Conservation (phyloP, 2,329 filamentous ascomycete species). For the Sclerotinia spermophila region DNA sequence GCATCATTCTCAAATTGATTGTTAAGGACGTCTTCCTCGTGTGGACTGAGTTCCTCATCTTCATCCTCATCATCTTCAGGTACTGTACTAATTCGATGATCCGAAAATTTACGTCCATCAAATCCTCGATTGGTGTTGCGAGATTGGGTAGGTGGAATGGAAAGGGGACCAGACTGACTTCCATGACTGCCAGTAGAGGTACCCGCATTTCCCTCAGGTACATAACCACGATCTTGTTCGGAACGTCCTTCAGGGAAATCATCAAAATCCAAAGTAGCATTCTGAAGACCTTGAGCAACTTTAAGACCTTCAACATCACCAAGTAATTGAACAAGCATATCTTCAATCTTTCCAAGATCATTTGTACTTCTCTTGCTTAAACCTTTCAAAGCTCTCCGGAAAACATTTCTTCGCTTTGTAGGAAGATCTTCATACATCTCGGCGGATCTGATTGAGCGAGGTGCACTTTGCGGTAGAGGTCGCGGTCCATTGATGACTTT, state of each 20-base stretch:
- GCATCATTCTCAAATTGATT: constrained; percentile 58
- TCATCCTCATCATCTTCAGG: constrained; percentile 74
- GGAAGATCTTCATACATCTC: constrained; percentile 53
- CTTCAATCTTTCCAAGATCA: constrained; percentile 83
- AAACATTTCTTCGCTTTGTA: constrained; percentile 87
- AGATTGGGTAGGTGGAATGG: constrained; percentile 47
- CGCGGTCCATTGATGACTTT: constrained; percentile 81
- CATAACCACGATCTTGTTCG: constrained; percentile 71
- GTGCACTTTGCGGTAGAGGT: constrained; percentile 64
- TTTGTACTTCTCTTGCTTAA: constrained; percentile 83
- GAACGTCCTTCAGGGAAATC: constrained; percentile 59
- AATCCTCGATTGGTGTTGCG: constrained; percentile 43
- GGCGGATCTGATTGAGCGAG: constrained; percentile 46
- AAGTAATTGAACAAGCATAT: constrained; percentile 87
- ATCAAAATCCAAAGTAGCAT: constrained; percentile 63
- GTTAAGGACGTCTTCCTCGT: constrained; percentile 48
- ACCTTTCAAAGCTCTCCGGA: constrained; percentile 88
- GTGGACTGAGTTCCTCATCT: constrained; percentile 57
- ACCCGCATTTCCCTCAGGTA: constrained; percentile 75
- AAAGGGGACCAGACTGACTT: constrained; percentile 73
- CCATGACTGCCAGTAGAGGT: constrained; percentile 69
- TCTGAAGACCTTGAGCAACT: constrained; percentile 47
- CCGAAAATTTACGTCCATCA: constrained; percentile 54
- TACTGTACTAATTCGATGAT: constrained; percentile 86
- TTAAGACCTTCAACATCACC: constrained; percentile 86